Evolutionary conservation across 768 basidiomycete species (phyloP), one percentile per base, ranked within the genome.

Genomic region (Collybiopsis confluens): DNA sequence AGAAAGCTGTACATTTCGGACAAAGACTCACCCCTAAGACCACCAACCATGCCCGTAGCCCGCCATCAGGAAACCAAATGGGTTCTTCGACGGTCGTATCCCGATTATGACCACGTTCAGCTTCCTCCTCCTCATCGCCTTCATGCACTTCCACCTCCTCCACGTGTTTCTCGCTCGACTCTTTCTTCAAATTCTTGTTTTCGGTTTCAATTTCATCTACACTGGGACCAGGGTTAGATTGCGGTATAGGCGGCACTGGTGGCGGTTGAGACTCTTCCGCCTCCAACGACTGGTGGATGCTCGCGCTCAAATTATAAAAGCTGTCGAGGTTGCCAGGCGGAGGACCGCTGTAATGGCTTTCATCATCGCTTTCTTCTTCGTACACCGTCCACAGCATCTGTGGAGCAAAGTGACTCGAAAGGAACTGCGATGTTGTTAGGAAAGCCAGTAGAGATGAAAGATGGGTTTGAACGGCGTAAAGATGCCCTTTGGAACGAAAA

Each of bases 31-130:
- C 74, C n/a, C 73, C 74, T 1, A 66, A 30, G 3, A 73, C 67
- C 23, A 71, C 67, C 20, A 70, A 46, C 75, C 74, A 76, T 1
- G 73, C 75, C 33, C 63, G 60, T 28, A 70, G 48, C 1, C 74
- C 74, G 20, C 75, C 75, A 48, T 75, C 75, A 1, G 74, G 75
- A 45, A 61, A 69, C 13, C 55, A 50, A 16, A 36, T 18, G 13
- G 47, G 35, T 15, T 28, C 16, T 15, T 58, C 51, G 13, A 33
- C 30, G 13, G 28, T 15, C 23, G n/a, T 18, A 21, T 13, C 18
- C 6, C 33, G 8, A 6, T 6, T 43, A 10, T 23, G 8, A 4
- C 20, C 21, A 23, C 33, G 11, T 48, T 20, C 21, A 2, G 35
- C 35, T 37, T 24, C 28, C 16, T 37, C 27, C 11, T 46, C 47